Conservation (phyloP, 345 rosid genomes). For the Pseudoturritis turrita region DNA sequence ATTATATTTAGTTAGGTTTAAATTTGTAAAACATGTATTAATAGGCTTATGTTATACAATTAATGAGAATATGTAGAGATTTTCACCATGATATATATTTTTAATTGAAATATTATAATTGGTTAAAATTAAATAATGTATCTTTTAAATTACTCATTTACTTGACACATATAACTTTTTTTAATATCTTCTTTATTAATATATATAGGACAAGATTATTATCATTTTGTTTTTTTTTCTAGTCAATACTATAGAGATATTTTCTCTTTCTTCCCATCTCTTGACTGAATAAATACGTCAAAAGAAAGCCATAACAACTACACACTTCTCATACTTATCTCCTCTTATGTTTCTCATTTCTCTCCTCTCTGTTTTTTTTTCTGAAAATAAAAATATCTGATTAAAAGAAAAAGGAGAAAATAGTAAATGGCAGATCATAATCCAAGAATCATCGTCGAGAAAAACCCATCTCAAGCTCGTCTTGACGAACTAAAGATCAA, state of each 20-base stretch:
- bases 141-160: too few species aligned
- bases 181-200: too few species aligned
- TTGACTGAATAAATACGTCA: slow-evolving; percentile 23
- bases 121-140: too few species aligned
- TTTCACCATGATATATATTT: too few species aligned
- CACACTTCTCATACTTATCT: slow-evolving; percentile 10
- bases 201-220: too few species aligned
- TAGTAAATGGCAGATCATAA: slow-evolving; percentile 39
- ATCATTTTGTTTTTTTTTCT: too few species aligned
- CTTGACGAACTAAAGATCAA: slow-evolving; percentile 74
- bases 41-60: too few species aligned
- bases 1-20: too few species aligned
- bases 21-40: too few species aligned
- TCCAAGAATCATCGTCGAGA: slow-evolving; percentile 59
- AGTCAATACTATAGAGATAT: neutral
- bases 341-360: neutral
- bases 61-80: too few species aligned
- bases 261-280: slow-evolving; percentile 7
- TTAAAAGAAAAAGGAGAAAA: neutral
- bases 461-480: slow-evolving; percentile 60
- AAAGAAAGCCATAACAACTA: neutral
- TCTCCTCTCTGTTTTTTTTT: neutral
- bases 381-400: neutral
- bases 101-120: too few species aligned
- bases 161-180: too few species aligned